These are phyloP conservation scores for Triangularia setosa DNA, from an alignment of 2,329 filamentous ascomycete species.

Conservation along the genomic window DNA sequence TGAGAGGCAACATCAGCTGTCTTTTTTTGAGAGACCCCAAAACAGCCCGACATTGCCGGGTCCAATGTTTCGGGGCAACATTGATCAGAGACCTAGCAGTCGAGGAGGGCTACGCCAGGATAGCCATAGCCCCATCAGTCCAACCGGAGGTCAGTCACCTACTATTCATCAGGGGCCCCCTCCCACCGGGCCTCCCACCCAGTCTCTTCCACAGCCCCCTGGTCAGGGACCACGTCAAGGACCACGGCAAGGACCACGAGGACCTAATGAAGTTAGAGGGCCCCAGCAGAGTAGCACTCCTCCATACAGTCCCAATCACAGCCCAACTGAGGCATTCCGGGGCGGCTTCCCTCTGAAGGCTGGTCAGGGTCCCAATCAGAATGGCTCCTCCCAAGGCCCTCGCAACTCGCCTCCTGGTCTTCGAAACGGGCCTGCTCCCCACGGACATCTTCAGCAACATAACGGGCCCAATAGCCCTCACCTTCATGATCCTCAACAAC, in stretches of 20 bases:
- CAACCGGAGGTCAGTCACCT: not conserved
- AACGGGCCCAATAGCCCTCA: not conserved
- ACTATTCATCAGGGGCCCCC: constrained; percentile 22
- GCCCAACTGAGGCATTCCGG: not conserved
- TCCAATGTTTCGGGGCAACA: constrained; percentile 20
- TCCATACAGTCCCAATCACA: not conserved
- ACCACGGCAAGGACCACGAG: constrained; percentile 12
- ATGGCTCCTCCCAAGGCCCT: not conserved
- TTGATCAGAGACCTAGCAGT: constrained; percentile 19
- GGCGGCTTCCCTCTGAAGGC: not conserved
- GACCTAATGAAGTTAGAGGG: not conserved
- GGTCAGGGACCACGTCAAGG: constrained; percentile 16
- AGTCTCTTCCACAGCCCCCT: constrained; percentile 23
- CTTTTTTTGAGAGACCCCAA: not conserved
- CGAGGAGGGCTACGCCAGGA: constrained; percentile 7
- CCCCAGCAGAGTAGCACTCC: not conserved
- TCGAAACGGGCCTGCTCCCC: not conserved
- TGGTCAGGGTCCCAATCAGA: not conserved
- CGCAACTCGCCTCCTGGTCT: not conserved
- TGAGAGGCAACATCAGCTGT: constrained; percentile 2
- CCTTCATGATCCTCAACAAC: not conserved
- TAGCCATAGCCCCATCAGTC: not conserved
- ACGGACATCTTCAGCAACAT: constrained; percentile 2
- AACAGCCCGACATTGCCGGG: constrained; percentile 2
- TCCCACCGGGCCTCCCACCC: constrained; percentile 25